Evolutionary conservation across 139 green algal genomes (phyloP).

Genomic region (Chlorella ohadii): DNA sequence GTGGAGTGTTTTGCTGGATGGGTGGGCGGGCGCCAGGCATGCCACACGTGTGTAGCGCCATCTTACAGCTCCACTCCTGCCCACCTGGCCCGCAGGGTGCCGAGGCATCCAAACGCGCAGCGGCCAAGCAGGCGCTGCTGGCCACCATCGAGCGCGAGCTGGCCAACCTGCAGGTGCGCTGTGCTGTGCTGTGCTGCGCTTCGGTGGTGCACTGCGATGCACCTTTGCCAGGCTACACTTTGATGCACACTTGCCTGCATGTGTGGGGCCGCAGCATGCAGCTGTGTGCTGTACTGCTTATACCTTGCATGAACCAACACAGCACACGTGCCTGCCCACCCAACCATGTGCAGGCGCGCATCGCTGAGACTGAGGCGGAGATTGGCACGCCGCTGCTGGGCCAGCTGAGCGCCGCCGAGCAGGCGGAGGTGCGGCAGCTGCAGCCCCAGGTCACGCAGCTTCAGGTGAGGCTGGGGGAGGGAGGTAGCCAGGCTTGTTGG

Average conservation of each 20-base stretch:
- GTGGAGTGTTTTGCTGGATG: too few relatives aligned
- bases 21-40: too few relatives aligned
- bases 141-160: not conserved
- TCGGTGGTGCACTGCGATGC: not conserved
- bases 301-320: too few relatives aligned
- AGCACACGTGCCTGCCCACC: not conserved
- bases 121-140: slow-evolving; percentile 18
- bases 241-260: too few relatives aligned
- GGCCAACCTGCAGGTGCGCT: slow-evolving; percentile 17
- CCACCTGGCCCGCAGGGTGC: not conserved
- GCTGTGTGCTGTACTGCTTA: too few relatives aligned
- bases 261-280: too few relatives aligned
- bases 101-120: not conserved
- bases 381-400: slow-evolving; percentile 65
- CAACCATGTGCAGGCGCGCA: not conserved
- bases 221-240: too few relatives aligned
- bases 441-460: slow-evolving; percentile 46
- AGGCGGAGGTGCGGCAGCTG: slow-evolving; percentile 64
- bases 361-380: slow-evolving; percentile 39
- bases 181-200: not conserved
- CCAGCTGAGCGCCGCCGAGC: slow-evolving; percentile 72
- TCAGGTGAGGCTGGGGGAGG: slow-evolving; percentile 27
- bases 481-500: too few relatives aligned
- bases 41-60: too few relatives aligned
- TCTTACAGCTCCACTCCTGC: too few relatives aligned